phyloP scores from a whole-genome alignment of 2,329 filamentous ascomycete species.

The Beauveria medogensis region DNA sequence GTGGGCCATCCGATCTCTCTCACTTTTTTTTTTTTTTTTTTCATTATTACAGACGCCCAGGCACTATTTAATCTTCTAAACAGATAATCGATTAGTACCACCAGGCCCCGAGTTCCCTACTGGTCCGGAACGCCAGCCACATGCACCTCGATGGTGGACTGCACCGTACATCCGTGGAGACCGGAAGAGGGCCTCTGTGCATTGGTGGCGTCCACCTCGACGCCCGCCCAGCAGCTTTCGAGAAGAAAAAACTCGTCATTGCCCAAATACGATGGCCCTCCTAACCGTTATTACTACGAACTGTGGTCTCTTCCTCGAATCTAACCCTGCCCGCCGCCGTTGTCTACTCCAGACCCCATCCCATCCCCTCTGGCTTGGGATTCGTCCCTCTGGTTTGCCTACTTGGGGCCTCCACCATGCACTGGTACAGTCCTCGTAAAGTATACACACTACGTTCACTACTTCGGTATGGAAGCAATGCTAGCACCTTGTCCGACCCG shows the following conservation, averaged over 20 bases:
- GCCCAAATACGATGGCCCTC: background rate
- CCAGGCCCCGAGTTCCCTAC: background rate
- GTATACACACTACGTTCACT: background rate
- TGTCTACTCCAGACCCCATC: background rate
- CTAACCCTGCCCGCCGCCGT: background rate
- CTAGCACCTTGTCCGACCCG: background rate
- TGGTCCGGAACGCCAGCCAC: background rate
- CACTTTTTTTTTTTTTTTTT: too few relatives aligned
- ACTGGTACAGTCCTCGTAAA: too few relatives aligned
- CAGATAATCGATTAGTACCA: background rate
- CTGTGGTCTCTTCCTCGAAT: background rate
- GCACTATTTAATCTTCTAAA: background rate
- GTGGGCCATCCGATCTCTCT: conserved; percentile 1
- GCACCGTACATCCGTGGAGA: conserved; percentile 4
- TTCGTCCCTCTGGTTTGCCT: background rate
- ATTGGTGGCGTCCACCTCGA: background rate
- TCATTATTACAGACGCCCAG: background rate
- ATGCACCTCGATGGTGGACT: background rate
- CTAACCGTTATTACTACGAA: background rate
- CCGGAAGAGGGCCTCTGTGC: background rate
- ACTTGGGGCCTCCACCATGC: background rate
- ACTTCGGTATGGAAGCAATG: background rate
- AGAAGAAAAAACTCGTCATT: background rate
- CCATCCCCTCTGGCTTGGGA: background rate
- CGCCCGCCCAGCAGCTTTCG: background rate